Conservation (phyloP, 164 flowering plant species). For the Hamamelis virginiana region DNA sequence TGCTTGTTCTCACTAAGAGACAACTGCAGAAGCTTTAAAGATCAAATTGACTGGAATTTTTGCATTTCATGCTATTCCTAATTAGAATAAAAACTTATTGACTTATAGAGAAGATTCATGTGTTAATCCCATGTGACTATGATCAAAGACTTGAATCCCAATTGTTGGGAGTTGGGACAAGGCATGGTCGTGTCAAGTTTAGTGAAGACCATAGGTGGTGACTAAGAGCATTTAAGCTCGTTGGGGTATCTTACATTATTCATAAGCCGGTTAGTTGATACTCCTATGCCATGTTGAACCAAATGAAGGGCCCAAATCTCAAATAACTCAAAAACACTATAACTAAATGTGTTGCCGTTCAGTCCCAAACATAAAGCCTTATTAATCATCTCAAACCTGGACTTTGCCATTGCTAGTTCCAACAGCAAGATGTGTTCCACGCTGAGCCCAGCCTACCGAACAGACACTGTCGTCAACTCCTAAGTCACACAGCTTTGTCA, state of each 20-base stretch:
- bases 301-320: background rate
- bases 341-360: no score
- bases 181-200: background rate
- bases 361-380: background rate
- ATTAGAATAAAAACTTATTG: no score
- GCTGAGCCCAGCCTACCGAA: constrained; percentile 95
- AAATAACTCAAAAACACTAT: no score
- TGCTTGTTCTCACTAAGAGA: background rate
- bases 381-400: constrained; percentile 53
- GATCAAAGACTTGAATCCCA: no score
- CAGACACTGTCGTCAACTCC: constrained; percentile 89
- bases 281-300: background rate
- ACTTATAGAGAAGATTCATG: no score
- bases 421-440: constrained; percentile 82
- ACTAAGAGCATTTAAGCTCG: background rate
- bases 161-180: no score
- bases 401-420: constrained; percentile 85
- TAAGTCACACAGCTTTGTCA: constrained; percentile 86
- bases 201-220: background rate
- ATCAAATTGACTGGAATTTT: background rate
- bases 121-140: no score
- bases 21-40: background rate
- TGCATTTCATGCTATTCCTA: background rate
- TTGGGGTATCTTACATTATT: no score
- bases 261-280: no score